A percentile compares a stretch with the other conserved stretches of the same genome.
These are phyloP conservation scores for Wickerhamiella cacticola DNA, from an alignment of 805 yeast genomes.

Conservation along the genomic window DNA sequence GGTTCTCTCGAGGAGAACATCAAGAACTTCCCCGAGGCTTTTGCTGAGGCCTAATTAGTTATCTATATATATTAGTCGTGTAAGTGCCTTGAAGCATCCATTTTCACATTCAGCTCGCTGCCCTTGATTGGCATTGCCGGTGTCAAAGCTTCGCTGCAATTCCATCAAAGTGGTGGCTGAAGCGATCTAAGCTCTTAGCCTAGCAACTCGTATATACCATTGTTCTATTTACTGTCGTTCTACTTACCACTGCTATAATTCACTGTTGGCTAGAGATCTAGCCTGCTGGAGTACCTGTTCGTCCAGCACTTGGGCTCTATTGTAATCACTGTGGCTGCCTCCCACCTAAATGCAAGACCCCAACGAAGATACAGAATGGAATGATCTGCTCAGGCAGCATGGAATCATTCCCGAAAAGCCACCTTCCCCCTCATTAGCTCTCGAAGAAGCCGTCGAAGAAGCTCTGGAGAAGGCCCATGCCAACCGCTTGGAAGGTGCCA, in stretches of 20 bases:
- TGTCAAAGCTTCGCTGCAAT: too few species aligned
- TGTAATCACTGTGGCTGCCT: background rate
- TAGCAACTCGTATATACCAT: too few species aligned
- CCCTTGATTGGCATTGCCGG: background rate
- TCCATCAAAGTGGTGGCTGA: too few species aligned
- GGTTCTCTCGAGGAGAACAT: conserved; percentile 90
- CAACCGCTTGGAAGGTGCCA: conserved; percentile 64
- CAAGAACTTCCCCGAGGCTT: conserved; percentile 75
- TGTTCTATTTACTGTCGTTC: background rate
- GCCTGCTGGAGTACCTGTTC: background rate
- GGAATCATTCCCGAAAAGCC: conserved; percentile 90
- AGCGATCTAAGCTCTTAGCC: too few species aligned
- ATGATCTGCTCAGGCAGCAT: conserved; percentile 78
- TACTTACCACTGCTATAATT: background rate
- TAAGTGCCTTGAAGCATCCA: conserved; percentile 2
- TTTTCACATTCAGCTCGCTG: background rate
- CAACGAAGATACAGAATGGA: conserved; percentile 97
- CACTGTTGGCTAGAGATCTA: background rate
- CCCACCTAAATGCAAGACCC: conserved; percentile 55
- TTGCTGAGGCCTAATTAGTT: conserved; percentile 15
- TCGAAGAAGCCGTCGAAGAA: conserved; percentile 79
- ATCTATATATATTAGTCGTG: conserved; percentile 7
- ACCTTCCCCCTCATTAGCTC: conserved; percentile 72
- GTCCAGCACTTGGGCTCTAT: too few species aligned
- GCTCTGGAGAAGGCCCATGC: conserved; percentile 71